phyloP scores from a whole-genome alignment of 2,329 filamentous ascomycete genomes.

The Capronia americana region DNA sequence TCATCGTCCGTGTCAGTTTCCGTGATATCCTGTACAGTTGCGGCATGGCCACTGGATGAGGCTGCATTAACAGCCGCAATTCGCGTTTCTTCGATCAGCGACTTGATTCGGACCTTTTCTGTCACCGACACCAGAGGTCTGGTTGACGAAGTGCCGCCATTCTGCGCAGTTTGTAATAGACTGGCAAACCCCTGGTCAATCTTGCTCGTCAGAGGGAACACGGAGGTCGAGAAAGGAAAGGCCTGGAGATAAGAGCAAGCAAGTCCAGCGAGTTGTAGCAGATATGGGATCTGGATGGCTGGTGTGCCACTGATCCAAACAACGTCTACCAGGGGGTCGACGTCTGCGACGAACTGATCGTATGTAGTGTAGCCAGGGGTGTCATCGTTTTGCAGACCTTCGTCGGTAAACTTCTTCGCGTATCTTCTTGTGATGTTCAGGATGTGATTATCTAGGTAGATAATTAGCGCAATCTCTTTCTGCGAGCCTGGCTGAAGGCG shows the following conservation, averaged over 20 bases:
- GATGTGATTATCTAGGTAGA: slow-evolving; percentile 61
- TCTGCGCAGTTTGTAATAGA: slow-evolving; percentile 59
- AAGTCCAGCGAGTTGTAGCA: slow-evolving; percentile 77
- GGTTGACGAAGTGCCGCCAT: slow-evolving; percentile 69
- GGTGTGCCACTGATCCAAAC: slow-evolving; percentile 88
- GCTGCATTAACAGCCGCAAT: slow-evolving; percentile 36
- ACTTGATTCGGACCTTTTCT: slow-evolving; percentile 80
- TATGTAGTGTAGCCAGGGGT: slow-evolving; percentile 66
- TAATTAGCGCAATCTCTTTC: slow-evolving; percentile 65
- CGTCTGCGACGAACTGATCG: slow-evolving; percentile 72
- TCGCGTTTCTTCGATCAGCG: slow-evolving; percentile 38
- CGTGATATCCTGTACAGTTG: slow-evolving; percentile 27
- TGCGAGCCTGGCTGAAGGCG: slow-evolving; percentile 62
- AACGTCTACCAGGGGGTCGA: slow-evolving; percentile 77
- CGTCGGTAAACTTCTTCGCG: slow-evolving; percentile 56
- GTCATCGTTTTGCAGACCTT: slow-evolving; percentile 44
- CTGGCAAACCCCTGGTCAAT: slow-evolving; percentile 84
- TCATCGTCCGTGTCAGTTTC: slow-evolving; percentile 30
- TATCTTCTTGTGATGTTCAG: slow-evolving; percentile 59
- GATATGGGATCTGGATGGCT: slow-evolving; percentile 79
- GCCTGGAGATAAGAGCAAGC: slow-evolving; percentile 73
- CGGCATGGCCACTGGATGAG: slow-evolving; percentile 25
- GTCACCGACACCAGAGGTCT: slow-evolving; percentile 69
- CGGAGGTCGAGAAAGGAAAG: slow-evolving; percentile 73
- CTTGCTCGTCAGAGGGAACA: slow-evolving; percentile 75